Evolutionary conservation across 352 stramenopile genomes (phyloP).

Genomic region (Pythium graminicola): DNA sequence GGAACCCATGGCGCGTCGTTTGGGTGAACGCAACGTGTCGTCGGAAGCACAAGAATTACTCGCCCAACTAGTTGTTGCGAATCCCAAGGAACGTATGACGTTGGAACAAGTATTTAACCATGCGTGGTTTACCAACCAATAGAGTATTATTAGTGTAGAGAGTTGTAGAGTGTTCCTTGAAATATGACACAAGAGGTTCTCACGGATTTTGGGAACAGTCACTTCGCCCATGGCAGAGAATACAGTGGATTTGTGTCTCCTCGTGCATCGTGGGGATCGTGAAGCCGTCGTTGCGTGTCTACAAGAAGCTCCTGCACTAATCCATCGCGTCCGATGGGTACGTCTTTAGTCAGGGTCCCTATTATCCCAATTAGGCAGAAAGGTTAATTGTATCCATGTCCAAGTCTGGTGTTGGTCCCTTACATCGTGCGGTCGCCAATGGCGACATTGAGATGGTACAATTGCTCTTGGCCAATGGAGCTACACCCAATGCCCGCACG

Average conservation of each 20-base stretch:
- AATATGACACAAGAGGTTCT: conserved; percentile 5
- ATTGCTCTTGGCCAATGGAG: conserved; percentile 43
- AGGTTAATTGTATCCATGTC: neutral
- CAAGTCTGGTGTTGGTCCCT: conserved; percentile 52
- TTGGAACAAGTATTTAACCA: conserved; percentile 29
- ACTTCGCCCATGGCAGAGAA: neutral
- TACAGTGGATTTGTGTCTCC: conserved; percentile 42
- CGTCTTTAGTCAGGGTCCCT: neutral
- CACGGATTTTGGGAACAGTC: neutral
- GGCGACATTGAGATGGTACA: conserved; percentile 35
- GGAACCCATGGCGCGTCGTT: conserved; percentile 27
- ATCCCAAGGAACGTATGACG: conserved; percentile 32
- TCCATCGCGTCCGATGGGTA: conserved; percentile 53
- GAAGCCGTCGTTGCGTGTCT: conserved; percentile 30
- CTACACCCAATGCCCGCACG: conserved; percentile 46
- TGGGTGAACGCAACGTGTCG: conserved; percentile 28
- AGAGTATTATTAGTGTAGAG: neutral
- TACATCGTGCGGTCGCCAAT: conserved; percentile 57
- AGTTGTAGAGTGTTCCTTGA: neutral
- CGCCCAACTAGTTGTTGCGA: conserved; percentile 30
- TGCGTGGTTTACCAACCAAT: conserved; percentile 26
- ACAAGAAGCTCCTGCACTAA: conserved; percentile 25
- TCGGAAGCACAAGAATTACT: conserved; percentile 29
- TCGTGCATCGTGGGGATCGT: conserved; percentile 40
- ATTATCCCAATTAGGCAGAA: no score